Percentiles rank a stretch among this genome's conserved stretches.
These are phyloP conservation scores for Aspergillus fijiensis DNA, from an alignment of 2,329 filamentous ascomycete genomes.

Conservation along the genomic window DNA sequence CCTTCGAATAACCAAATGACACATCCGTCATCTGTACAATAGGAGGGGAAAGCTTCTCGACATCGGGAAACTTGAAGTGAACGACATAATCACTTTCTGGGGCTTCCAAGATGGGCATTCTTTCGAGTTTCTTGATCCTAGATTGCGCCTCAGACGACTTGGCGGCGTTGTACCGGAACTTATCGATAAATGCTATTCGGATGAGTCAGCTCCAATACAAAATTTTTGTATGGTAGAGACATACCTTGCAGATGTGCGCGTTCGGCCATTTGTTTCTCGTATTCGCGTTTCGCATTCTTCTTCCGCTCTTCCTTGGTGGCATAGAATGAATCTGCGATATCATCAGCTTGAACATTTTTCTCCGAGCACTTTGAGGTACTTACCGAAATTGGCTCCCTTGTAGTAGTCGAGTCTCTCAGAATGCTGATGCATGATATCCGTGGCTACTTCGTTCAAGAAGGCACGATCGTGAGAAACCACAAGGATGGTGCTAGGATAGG, in stretches of 20 bases:
- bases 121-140: constrained; percentile 97
- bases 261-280: constrained; percentile 96
- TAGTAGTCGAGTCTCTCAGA: constrained; percentile 98
- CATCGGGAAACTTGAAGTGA: constrained; percentile 94
- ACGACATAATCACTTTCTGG: constrained; percentile 95
- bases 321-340: constrained; percentile 75
- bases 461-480: constrained; percentile 99
- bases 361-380: constrained; percentile 15
- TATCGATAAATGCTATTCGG: constrained; percentile 82
- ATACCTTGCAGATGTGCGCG: constrained; percentile 80
- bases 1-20: constrained; percentile 79
- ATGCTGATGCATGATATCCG: constrained; percentile 97
- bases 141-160: constrained; percentile 98
- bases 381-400: constrained; percentile 86
- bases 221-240: neutral
- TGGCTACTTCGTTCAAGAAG: constrained; percentile 98
- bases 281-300: constrained; percentile 94
- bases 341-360: constrained; percentile 19
- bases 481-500: constrained; percentile 89
- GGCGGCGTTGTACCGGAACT: constrained; percentile 98
- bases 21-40: constrained; percentile 97
- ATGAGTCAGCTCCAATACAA: constrained; percentile 9
- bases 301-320: constrained; percentile 94
- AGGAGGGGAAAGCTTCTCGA: constrained; percentile 94
- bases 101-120: constrained; percentile 86